These are phyloP conservation scores for Isatis lusitanica DNA, from an alignment of 441 rosid genomes.

Conservation along the genomic window DNA sequence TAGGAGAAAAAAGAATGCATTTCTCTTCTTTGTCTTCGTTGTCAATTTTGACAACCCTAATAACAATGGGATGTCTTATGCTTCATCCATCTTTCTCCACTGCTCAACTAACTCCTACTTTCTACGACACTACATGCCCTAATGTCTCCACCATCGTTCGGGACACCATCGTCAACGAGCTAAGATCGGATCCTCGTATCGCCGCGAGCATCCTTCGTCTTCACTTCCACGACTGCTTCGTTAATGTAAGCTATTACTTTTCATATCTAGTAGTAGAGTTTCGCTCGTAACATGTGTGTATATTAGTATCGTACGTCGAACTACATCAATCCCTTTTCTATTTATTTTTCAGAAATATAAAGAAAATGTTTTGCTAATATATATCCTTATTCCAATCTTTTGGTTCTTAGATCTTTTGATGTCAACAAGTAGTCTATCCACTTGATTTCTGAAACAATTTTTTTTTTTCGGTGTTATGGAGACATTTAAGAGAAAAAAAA, in stretches of 20 bases:
- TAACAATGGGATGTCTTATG: constrained; percentile 23
- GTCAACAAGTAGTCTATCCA: neutral
- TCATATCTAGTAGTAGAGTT: neutral
- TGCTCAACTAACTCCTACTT: constrained; percentile 48
- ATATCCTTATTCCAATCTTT: neutral
- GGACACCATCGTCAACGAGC: constrained; percentile 31
- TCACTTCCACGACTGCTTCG: constrained; percentile 81
- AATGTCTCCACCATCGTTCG: constrained; percentile 37
- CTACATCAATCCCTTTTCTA: neutral
- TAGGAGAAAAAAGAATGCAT: neutral
- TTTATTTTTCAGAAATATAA: neutral
- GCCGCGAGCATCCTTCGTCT: constrained; percentile 66
- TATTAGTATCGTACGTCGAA: neutral
- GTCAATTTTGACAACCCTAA: constrained; percentile 16
- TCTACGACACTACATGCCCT: constrained; percentile 54
- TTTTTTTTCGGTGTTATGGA: neutral
- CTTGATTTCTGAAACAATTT: neutral
- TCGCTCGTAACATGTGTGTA: neutral
- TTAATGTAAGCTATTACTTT: constrained; percentile 42
- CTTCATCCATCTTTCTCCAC: constrained; percentile 24
- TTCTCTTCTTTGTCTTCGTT: constrained; percentile 3
- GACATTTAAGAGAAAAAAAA: neutral
- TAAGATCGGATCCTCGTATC: constrained; percentile 47
- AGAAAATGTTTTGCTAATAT: neutral
- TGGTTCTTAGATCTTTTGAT: neutral